phyloP scores from a whole-genome alignment of 106 monocot species.

The Allium cepa region DNA sequence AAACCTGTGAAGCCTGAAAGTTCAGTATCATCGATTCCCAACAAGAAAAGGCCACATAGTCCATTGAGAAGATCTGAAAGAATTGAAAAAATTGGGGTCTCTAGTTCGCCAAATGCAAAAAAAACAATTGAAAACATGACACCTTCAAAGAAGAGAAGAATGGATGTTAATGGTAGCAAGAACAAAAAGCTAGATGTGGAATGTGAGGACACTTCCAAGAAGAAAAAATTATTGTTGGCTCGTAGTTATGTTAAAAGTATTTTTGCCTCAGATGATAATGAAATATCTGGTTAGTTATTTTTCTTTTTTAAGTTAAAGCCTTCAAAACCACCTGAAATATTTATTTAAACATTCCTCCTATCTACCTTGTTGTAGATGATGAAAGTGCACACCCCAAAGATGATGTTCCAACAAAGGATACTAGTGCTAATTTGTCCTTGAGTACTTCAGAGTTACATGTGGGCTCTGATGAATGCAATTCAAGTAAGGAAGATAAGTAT shows the following conservation, averaged over 20 bases:
- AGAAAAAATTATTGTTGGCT: slow-evolving; percentile 11
- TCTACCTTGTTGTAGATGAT: background rate
- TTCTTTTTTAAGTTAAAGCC: background rate
- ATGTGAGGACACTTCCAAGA: slow-evolving; percentile 1
- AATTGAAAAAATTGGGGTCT: slow-evolving; percentile 19
- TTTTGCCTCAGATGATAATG: slow-evolving; percentile 9
- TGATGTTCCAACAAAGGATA: background rate
- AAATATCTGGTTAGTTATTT: slow-evolving; percentile 19
- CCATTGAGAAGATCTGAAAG: slow-evolving; percentile 24
- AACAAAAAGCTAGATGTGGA: background rate
- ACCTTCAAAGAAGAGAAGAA: slow-evolving; percentile 7
- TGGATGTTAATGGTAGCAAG: slow-evolving; percentile 1
- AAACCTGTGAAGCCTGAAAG: slow-evolving; percentile 18
- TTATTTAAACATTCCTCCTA: too few relatives aligned
- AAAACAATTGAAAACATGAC: slow-evolving; percentile 5
- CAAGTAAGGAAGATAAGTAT: background rate
- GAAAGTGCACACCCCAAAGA: background rate
- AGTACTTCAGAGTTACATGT: background rate
- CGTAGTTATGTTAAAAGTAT: slow-evolving; percentile 11
- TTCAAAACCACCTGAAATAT: too few relatives aligned
- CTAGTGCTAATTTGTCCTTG: slow-evolving; percentile 2
- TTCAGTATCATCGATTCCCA: background rate
- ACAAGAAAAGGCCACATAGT: slow-evolving; percentile 14
- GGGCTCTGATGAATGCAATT: slow-evolving; percentile 12
- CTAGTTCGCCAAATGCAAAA: slow-evolving; percentile 17